Evolutionary conservation across 2,329 filamentous ascomycete species (phyloP).

Genomic region (Thermoascus crustaceus): DNA sequence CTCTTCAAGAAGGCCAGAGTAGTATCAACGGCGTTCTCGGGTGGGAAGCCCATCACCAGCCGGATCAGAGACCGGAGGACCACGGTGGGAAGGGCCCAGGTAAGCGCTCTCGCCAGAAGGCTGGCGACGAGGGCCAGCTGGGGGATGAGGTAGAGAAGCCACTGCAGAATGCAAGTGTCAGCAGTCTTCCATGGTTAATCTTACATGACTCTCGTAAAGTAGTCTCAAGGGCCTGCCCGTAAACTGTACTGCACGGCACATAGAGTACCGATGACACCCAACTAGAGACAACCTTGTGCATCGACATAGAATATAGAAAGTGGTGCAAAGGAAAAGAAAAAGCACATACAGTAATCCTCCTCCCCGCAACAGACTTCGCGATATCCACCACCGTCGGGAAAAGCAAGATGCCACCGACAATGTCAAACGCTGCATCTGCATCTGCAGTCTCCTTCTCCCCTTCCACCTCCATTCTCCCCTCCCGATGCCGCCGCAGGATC

Average conservation of each 20-base stretch:
- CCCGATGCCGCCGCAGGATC: conserved; percentile 51
- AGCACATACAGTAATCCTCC: conserved; percentile 37
- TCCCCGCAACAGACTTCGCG: conserved; percentile 53
- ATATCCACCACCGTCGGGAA: conserved; percentile 72
- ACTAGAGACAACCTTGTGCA: not conserved
- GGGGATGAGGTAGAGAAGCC: conserved; percentile 26
- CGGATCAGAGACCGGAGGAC: conserved; percentile 37
- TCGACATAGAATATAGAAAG: not conserved
- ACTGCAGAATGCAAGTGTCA: conserved; percentile 12
- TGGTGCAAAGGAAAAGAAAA: not conserved
- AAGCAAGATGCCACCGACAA: conserved; percentile 52
- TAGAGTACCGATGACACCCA: too few relatives aligned
- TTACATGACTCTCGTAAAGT: too few relatives aligned
- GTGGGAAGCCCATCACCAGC: conserved; percentile 32
- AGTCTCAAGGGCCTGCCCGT: too few relatives aligned
- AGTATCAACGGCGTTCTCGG: conserved; percentile 34
- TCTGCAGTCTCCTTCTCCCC: conserved; percentile 25
- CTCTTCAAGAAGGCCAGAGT: conserved; percentile 46
- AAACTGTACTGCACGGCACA: too few relatives aligned
- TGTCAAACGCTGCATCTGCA: conserved; percentile 23
- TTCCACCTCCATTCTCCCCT: conserved; percentile 21
- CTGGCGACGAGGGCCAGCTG: conserved; percentile 29
- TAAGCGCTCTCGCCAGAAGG: conserved; percentile 36
- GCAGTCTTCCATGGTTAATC: not conserved
- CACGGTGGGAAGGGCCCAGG: conserved; percentile 32